phyloP scores from a whole-genome alignment of 2,329 filamentous ascomycete species.

The Colletotrichum endophyticum region DNA sequence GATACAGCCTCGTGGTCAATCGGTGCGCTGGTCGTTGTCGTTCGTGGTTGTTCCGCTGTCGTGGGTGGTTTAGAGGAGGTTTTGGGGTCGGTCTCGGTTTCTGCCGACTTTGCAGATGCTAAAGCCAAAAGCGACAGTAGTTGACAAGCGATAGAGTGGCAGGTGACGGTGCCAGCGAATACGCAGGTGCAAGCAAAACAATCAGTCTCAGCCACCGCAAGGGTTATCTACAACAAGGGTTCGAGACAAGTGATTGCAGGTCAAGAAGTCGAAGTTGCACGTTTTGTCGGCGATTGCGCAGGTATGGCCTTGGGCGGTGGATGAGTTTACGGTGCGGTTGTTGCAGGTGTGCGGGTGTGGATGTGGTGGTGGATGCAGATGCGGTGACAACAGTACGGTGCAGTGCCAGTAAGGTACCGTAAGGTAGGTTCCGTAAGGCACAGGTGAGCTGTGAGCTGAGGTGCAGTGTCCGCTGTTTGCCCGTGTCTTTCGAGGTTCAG shows the following conservation, averaged over 20 bases:
- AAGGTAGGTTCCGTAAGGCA: background rate
- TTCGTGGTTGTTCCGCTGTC: background rate
- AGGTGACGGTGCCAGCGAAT: background rate
- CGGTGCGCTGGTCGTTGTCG: background rate
- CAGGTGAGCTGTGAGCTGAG: background rate
- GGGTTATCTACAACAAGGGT: background rate
- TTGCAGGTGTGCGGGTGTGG: background rate
- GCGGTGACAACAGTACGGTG: constrained; percentile 9
- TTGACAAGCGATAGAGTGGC: background rate
- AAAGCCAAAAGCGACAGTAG: background rate
- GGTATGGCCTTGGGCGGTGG: background rate
- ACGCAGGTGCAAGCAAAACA: background rate
- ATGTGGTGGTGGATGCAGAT: background rate
- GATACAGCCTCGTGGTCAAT: background rate
- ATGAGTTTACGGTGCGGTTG: background rate
- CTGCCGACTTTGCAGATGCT: constrained; percentile 1
- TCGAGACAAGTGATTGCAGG: background rate
- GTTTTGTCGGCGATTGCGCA: background rate
- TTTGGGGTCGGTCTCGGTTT: background rate
- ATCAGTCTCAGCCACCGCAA: background rate
- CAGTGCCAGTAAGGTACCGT: background rate
- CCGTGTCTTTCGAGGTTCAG: background rate
- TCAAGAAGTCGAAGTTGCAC: background rate
- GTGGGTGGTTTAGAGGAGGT: background rate
- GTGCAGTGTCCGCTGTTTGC: background rate